phyloP scores from a whole-genome alignment of 768 basidiomycete genomes.

The Psilocybe sp. region DNA sequence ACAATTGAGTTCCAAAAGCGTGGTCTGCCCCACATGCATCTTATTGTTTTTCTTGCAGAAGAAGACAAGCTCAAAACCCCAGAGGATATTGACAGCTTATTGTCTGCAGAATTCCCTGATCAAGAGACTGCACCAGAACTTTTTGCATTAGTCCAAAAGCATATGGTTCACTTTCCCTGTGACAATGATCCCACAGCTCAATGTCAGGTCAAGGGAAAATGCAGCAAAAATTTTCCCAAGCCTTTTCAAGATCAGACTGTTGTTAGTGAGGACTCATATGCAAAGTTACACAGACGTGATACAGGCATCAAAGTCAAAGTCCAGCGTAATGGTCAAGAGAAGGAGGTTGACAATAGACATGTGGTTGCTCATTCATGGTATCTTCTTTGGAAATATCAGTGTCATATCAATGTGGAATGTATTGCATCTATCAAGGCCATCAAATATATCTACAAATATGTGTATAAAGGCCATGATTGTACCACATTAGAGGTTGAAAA shows the following conservation, averaged over 20 bases:
- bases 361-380: slow-evolving; percentile 40
- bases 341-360: slow-evolving; percentile 32
- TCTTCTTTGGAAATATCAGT: slow-evolving; percentile 32
- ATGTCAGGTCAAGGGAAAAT: slow-evolving; percentile 34
- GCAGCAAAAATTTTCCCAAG: slow-evolving; percentile 32
- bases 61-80: slow-evolving; percentile 29
- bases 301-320: slow-evolving; percentile 22
- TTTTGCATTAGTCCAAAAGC: slow-evolving; percentile 32
- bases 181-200: slow-evolving; percentile 25
- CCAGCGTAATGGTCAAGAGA: slow-evolving; percentile 13
- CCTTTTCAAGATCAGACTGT: slow-evolving; percentile 30
- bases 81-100: slow-evolving; percentile 33
- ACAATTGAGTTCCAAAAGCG: slow-evolving; percentile 52
- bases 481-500: slow-evolving; percentile 26
- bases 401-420: slow-evolving; percentile 52
- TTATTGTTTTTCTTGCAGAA: slow-evolving; percentile 36
- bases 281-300: slow-evolving; percentile 30
- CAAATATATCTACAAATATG: slow-evolving; percentile 47
- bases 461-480: slow-evolving; percentile 46
- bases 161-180: slow-evolving; percentile 34
- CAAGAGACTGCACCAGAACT: slow-evolving; percentile 32
- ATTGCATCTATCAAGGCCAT: slow-evolving; percentile 31
- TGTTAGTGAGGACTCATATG: slow-evolving; percentile 39
- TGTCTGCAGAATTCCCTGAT: slow-evolving; percentile 43
- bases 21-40: slow-evolving; percentile 51